Percentiles rank a stretch among this genome's conserved stretches.
Evolutionary conservation across 2,329 filamentous ascomycete species (phyloP).

Genomic region (Penicillium sp.): DNA sequence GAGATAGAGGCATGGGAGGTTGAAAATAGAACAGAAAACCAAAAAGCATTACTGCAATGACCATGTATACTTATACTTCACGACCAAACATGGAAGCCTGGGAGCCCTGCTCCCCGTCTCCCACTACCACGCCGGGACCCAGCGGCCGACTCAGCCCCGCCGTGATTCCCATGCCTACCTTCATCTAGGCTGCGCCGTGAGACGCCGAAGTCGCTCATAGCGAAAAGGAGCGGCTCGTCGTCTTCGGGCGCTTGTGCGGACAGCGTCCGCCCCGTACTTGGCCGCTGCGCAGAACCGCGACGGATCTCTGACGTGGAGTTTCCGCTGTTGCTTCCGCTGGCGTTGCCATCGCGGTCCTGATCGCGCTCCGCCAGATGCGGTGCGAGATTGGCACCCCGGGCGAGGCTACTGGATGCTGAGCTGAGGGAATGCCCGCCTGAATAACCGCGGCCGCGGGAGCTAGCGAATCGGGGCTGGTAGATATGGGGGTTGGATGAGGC

Average conservation of each 20-base stretch:
- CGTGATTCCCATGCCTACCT: slow-evolving; percentile 34
- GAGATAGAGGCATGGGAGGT: not conserved
- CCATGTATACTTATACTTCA: slow-evolving; percentile 14
- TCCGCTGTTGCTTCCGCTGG: slow-evolving; percentile 42
- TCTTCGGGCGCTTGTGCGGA: slow-evolving; percentile 37
- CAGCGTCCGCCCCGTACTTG: slow-evolving; percentile 33
- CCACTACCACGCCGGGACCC: slow-evolving; percentile 38
- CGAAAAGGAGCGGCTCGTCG: slow-evolving; percentile 46
- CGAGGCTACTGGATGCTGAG: slow-evolving; percentile 42
- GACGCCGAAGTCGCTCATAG: slow-evolving; percentile 47
- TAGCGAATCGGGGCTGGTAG: slow-evolving; percentile 41
- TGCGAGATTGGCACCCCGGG: slow-evolving; percentile 34
- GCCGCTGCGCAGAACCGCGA: slow-evolving; percentile 36
- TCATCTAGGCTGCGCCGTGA: slow-evolving; percentile 46
- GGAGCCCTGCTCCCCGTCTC: slow-evolving; percentile 33
- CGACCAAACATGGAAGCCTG: slow-evolving; percentile 36
- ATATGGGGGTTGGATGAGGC: slow-evolving; percentile 33
- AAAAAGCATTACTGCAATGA: not conserved
- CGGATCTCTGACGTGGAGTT: slow-evolving; percentile 36
- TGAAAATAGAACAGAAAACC: not conserved
- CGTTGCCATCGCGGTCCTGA: slow-evolving; percentile 38
- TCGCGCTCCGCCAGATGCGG: slow-evolving; percentile 37
- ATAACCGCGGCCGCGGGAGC: slow-evolving; percentile 38
- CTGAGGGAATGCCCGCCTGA: slow-evolving; percentile 40
- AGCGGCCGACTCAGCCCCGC: slow-evolving; percentile 27